Percentiles rank a stretch among this genome's conserved stretches.
phyloP scores from a whole-genome alignment of 176 grass and related monocot genomes.

The Triticum timopheevii region DNA sequence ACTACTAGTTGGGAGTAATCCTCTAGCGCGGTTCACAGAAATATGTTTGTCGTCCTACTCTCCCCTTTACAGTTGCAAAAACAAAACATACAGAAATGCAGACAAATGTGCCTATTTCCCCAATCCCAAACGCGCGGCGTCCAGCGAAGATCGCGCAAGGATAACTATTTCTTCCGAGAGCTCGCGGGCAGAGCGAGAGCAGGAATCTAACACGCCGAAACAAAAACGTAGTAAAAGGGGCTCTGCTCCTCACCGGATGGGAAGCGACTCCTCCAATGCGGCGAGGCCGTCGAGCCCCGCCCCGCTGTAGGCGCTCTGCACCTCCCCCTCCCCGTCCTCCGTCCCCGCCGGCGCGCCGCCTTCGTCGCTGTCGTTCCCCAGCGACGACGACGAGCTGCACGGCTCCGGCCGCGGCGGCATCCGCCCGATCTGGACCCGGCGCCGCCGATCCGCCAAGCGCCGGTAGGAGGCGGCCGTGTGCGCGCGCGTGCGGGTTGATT shows the following conservation, averaged over 20 bases:
- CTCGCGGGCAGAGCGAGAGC: background rate
- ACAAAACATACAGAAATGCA: background rate
- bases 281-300: slow-evolving; percentile 18
- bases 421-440: background rate
- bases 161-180: background rate
- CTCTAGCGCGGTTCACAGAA: background rate
- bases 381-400: slow-evolving; percentile 45
- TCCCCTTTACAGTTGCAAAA: background rate
- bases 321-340: slow-evolving; percentile 36
- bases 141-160: background rate
- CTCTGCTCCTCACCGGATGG: slow-evolving; percentile 41
- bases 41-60: background rate
- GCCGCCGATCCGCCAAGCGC: background rate
- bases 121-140: background rate
- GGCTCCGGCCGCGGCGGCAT: slow-evolving; percentile 13
- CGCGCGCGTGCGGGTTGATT: background rate
- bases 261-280: slow-evolving; percentile 61
- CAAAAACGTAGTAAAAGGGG: background rate
- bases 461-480: background rate
- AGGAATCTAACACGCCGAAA: background rate
- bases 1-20: background rate
- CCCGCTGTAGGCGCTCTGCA: slow-evolving; percentile 46
- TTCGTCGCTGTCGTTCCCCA: slow-evolving; percentile 52
- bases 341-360: background rate
- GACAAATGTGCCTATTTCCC: background rate